phyloP scores from a whole-genome alignment of 345 rosid genomes.

The Eucalyptus dawsonii region DNA sequence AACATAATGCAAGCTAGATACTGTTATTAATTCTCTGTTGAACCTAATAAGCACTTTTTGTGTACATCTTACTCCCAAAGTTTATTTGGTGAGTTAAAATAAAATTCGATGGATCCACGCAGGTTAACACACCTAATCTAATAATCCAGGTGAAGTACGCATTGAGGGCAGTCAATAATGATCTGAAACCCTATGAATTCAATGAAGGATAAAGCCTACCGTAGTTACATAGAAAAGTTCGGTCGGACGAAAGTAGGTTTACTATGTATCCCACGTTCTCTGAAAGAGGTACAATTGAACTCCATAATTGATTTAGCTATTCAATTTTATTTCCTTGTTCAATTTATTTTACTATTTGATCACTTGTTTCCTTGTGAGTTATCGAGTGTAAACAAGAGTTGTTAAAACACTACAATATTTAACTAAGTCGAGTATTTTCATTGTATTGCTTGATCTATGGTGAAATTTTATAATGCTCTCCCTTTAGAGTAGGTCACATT shows the following conservation, averaged over 20 bases:
- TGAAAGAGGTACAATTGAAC: background rate
- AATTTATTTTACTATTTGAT: no score
- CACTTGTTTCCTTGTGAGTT: background rate
- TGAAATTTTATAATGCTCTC: background rate
- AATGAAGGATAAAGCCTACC: background rate
- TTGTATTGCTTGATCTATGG: no score
- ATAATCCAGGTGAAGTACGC: background rate
- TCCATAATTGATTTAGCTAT: background rate
- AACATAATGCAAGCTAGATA: background rate
- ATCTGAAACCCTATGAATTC: background rate
- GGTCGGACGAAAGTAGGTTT: background rate
- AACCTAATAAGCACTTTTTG: background rate
- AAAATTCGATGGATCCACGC: background rate
- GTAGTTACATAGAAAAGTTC: no score
- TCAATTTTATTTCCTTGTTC: background rate
- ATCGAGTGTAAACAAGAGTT: no score
- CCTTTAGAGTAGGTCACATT: background rate
- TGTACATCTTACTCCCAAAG: background rate
- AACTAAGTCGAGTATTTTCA: no score
- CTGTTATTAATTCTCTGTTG: background rate
- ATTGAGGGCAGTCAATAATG: background rate
- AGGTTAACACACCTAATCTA: background rate
- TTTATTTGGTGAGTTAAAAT: background rate
- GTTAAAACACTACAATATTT: background rate
- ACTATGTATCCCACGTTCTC: background rate